Base-by-base conservation (phyloP, 345 rosid species). In the Eucalyptus brandiana region DNA sequence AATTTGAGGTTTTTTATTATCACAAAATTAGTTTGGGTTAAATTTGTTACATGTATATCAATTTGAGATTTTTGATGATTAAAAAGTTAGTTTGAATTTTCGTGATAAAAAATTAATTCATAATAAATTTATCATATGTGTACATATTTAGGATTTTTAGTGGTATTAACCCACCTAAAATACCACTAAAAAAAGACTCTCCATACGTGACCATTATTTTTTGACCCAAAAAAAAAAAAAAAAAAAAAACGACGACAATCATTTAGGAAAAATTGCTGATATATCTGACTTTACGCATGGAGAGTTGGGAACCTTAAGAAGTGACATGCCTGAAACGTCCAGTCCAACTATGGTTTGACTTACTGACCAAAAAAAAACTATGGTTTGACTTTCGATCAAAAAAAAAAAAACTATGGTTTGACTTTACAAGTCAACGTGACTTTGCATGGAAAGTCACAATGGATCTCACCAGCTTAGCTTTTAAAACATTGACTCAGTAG, bases 181-280 rank as follows among this genome's bases (percentile, higher is more conserved):
- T 49, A 49, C 3, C 51, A 49, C 51, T 49, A 49, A 49, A 49
- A 47, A 13, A 49, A 14, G 51, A 49, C 51, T 49, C 51, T 2
- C 51, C 51, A 2, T 0, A 49, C 3, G 51, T 49, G 51, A 1
- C 0, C 7, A 0, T 49, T 1, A 49, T 14, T 49, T 49, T 49
- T 49, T 0, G 6, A 49, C 51, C 51, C 2, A 48, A 48, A 12
- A 48, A 48, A 48, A 48, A 48, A 48, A n/a, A n/a, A 48, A 4
- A 2, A 13, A 14, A 49, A 49, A 49, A 2, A 49, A 49, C 0
- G 32, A 3, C 4, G 67, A 60, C 67, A 6, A 6, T 60, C 5
- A 28, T 28, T 1, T 28, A 1, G 67, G 67, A 60, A 60, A 28
- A 51, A 51, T 60, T 12, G 67, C 67, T 0, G 32, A 12, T 1